Conservation (phyloP, 495 filamentous ascomycete genomes). For the Podospora comata region DNA sequence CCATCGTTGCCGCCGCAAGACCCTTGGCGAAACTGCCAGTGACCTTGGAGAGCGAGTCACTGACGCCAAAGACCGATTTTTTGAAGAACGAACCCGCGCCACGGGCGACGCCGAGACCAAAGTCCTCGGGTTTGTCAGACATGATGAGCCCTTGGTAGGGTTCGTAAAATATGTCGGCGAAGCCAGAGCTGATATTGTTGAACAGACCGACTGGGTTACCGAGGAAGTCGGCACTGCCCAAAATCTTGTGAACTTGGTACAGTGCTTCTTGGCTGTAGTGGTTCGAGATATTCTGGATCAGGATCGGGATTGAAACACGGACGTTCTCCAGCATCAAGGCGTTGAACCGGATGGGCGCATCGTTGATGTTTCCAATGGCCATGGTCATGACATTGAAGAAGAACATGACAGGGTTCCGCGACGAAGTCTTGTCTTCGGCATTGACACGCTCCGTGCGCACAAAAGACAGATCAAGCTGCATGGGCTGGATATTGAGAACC, state of each 20-base stretch:
- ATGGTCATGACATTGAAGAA: constrained; percentile 97
- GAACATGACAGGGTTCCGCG: constrained; percentile 93
- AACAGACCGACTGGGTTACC: constrained; percentile 97
- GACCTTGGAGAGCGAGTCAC: constrained; percentile 92
- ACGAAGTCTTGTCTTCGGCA: constrained; percentile 86
- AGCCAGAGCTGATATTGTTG: constrained; percentile 95
- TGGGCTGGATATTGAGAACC: constrained; percentile 91
- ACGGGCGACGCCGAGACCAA: constrained; percentile 92
- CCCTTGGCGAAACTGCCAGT: constrained; percentile 96
- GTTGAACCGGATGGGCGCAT: constrained; percentile 89
- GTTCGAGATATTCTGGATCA: constrained; percentile 78
- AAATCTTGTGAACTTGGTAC: constrained; percentile 92
- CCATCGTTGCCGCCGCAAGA: constrained; percentile 87
- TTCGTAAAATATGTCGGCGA: constrained; percentile 97
- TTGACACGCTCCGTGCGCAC: constrained; percentile 96
- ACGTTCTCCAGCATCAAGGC: constrained; percentile 94
- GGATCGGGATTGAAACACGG: constrained; percentile 78
- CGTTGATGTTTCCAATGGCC: constrained; percentile 98
- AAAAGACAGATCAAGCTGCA: constrained; percentile 96
- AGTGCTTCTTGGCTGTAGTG: constrained; percentile 95
- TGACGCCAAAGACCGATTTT: constrained; percentile 96
- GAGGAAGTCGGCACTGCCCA: constrained; percentile 97
- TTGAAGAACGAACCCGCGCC: constrained; percentile 96
- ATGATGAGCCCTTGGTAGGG: constrained; percentile 96
- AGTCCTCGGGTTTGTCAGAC: constrained; percentile 90